Conservation (phyloP, 179 eudicot genomes). For the Beta macrorhiza region DNA sequence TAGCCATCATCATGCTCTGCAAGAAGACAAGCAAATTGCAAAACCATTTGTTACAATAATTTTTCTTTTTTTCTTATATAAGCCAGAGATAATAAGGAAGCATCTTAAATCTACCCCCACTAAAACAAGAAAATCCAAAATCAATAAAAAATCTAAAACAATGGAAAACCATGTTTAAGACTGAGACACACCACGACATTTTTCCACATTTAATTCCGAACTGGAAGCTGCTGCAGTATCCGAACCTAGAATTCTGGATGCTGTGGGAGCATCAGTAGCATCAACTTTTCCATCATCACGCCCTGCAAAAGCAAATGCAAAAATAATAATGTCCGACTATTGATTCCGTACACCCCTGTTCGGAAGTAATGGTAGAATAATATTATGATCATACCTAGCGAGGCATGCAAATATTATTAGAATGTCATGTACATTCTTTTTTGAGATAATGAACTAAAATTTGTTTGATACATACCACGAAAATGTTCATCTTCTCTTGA, state of each 20-base stretch:
- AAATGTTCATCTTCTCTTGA: slow-evolving; percentile 1
- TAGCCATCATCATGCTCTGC: slow-evolving; percentile 12
- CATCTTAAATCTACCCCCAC: background rate
- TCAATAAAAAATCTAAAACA: background rate
- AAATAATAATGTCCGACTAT: background rate
- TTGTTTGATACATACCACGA: slow-evolving; percentile 8
- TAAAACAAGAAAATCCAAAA: background rate
- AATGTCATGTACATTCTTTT: background rate
- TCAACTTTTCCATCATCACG: slow-evolving; percentile 6
- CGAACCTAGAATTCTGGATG: background rate
- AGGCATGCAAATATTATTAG: background rate
- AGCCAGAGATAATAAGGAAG: background rate
- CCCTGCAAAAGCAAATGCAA: slow-evolving; percentile 10
- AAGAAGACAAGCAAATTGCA: background rate
- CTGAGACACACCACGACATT: background rate
- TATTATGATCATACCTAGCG: background rate
- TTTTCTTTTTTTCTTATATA: background rate
- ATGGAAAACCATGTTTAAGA: background rate
- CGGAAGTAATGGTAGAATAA: background rate
- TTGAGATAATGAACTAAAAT: background rate
- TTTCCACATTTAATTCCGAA: background rate
- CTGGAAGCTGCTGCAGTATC: slow-evolving; percentile 2
- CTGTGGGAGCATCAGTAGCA: slow-evolving; percentile 1
- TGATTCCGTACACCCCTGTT: background rate
- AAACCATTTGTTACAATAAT: background rate